These are phyloP conservation scores for Auriscalpium orientale DNA, from an alignment of 768 basidiomycete genomes.

Conservation along the genomic window DNA sequence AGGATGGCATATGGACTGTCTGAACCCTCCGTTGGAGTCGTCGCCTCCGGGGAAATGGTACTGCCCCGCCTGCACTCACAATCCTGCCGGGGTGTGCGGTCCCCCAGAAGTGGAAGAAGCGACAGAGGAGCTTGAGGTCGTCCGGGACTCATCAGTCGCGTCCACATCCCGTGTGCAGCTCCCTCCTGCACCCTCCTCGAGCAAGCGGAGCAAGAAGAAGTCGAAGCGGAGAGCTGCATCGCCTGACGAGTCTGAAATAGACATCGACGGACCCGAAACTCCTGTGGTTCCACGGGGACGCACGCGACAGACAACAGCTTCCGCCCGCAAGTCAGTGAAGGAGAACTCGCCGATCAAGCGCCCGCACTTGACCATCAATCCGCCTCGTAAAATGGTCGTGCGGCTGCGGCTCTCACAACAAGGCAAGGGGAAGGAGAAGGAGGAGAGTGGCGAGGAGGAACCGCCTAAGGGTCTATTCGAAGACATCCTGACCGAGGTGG, in stretches of 20 bases:
- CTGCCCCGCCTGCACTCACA: slow-evolving; percentile 49
- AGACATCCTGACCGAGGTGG: slow-evolving; percentile 59
- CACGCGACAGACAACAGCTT: not conserved
- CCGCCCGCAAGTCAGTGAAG: not conserved
- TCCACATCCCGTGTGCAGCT: slow-evolving; percentile 30
- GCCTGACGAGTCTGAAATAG: slow-evolving; percentile 25
- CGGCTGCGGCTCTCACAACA: slow-evolving; percentile 52
- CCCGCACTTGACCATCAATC: slow-evolving; percentile 21
- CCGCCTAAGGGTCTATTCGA: slow-evolving; percentile 67
- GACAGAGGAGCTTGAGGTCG: not conserved
- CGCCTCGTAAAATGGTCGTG: slow-evolving; percentile 33
- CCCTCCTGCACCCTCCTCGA: slow-evolving; percentile 6
- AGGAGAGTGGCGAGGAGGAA: slow-evolving; percentile 45
- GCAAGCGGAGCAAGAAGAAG: slow-evolving; percentile 12
- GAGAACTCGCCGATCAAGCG: slow-evolving; percentile 4
- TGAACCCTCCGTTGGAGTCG: slow-evolving; percentile 60
- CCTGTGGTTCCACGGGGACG: slow-evolving; percentile 11
- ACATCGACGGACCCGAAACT: slow-evolving; percentile 20
- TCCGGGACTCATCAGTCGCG: slow-evolving; percentile 34
- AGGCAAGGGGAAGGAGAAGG: slow-evolving; percentile 61
- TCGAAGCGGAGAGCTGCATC: slow-evolving; percentile 21
- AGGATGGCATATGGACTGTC: slow-evolving; percentile 84
- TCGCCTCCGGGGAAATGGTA: slow-evolving; percentile 75
- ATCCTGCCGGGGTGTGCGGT: slow-evolving; percentile 12
- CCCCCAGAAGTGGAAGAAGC: slow-evolving; percentile 2